A percentile compares a stretch with the other conserved stretches of the same genome.
These are phyloP conservation scores for Chaetoceros muelleri DNA, from an alignment of 108 stramenopile genomes.

Conservation along the genomic window DNA sequence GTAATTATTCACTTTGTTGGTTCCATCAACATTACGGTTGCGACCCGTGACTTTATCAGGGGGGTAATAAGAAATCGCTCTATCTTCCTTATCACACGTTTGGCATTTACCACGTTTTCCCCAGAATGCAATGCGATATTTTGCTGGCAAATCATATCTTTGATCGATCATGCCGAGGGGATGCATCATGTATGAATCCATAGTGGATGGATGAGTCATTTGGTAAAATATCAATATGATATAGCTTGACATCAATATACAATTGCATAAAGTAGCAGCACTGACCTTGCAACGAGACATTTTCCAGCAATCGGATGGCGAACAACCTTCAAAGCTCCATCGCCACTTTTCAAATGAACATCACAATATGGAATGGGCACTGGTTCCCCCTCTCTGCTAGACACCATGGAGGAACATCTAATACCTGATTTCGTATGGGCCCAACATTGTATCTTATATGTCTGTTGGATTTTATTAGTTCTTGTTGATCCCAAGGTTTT, in stretches of 20 bases:
- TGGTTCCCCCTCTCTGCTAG: constrained; percentile 46
- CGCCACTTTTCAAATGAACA: constrained; percentile 33
- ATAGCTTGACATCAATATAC: too few species aligned
- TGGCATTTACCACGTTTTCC: constrained; percentile 38
- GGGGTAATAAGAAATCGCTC: constrained; percentile 51
- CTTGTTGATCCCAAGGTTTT: neutral
- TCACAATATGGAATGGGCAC: constrained; percentile 55
- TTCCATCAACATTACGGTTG: constrained; percentile 31
- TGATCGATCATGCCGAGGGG: too few species aligned
- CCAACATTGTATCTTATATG: constrained; percentile 43
- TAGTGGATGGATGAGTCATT: too few species aligned
- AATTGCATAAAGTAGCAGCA: too few species aligned
- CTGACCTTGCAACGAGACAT: constrained; percentile 33
- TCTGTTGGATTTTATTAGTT: too few species aligned
- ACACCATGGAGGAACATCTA: constrained; percentile 26
- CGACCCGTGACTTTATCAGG: constrained; percentile 38
- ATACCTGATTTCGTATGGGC: constrained; percentile 35
- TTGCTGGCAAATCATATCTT: constrained; percentile 34
- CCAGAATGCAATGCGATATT: constrained; percentile 44
- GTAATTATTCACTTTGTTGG: constrained; percentile 37
- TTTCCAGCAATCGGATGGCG: constrained; percentile 48
- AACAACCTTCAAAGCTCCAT: constrained; percentile 44
- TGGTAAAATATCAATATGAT: too few species aligned
- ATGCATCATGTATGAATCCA: too few species aligned
- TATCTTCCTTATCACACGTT: constrained; percentile 35